Evolutionary conservation across 2,329 filamentous ascomycete species (phyloP).

Genomic region (Neofusicoccum kwambonambiense): DNA sequence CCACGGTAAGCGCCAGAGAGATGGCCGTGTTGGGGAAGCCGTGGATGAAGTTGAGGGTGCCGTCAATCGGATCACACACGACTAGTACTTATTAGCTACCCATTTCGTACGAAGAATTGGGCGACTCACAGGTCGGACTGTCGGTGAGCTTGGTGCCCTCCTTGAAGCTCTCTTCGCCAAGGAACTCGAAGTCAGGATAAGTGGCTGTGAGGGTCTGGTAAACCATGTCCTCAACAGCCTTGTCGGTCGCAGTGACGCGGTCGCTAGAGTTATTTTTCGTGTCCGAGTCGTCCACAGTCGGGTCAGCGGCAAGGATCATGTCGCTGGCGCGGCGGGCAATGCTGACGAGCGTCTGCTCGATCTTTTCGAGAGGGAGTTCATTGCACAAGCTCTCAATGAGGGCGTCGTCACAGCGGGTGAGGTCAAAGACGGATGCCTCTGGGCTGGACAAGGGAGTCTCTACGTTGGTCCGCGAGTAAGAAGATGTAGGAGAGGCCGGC

Average conservation of each 20-base stretch:
- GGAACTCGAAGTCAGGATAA: conserved; percentile 47
- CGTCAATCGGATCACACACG: conserved; percentile 40
- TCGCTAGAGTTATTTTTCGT: conserved; percentile 47
- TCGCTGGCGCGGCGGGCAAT: conserved; percentile 31
- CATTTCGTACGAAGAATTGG: too few relatives aligned
- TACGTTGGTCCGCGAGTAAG: neutral
- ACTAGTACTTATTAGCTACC: conserved; percentile 14
- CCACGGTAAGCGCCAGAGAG: conserved; percentile 32
- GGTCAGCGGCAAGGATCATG: conserved; percentile 36
- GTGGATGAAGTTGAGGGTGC: conserved; percentile 40
- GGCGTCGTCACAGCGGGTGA: neutral
- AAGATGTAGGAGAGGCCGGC: neutral
- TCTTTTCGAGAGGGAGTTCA: neutral
- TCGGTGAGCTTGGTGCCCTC: conserved; percentile 30
- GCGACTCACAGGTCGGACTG: conserved; percentile 27
- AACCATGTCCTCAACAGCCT: conserved; percentile 53
- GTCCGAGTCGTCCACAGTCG: conserved; percentile 25
- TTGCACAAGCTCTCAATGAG: conserved; percentile 3
- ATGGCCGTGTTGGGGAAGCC: conserved; percentile 38
- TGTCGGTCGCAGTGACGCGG: conserved; percentile 56
- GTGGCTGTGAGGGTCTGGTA: conserved; percentile 40
- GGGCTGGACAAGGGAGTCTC: conserved; percentile 1
- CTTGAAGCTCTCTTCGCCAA: conserved; percentile 39
- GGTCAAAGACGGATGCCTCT: conserved; percentile 1
- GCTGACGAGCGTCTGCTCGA: neutral